Evolutionary conservation across 306 rosid genomes (phyloP).

Genomic region (Trifolium fragiferum): DNA sequence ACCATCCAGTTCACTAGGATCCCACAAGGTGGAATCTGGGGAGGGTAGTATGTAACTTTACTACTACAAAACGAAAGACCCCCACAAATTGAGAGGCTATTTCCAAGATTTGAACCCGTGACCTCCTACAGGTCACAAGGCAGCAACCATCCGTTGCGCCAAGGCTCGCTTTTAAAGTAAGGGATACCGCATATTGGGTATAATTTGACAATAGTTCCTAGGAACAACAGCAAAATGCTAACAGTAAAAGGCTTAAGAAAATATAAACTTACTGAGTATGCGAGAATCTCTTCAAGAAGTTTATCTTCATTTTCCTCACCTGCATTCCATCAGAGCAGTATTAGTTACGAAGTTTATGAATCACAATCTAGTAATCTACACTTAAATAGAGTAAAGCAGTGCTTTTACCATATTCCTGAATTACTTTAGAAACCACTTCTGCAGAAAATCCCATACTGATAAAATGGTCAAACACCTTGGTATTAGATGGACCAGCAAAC

Average conservation of each 20-base stretch:
- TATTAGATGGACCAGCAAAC: slow-evolving; percentile 65
- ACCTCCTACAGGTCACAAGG: neutral
- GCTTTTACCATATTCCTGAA: slow-evolving; percentile 75
- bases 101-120: slow-evolving; percentile 1
- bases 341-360: slow-evolving; percentile 34
- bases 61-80: neutral
- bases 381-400: slow-evolving; percentile 37
- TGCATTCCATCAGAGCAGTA: slow-evolving; percentile 50
- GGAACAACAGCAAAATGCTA: slow-evolving; percentile 24
- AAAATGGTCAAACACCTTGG: slow-evolving; percentile 71
- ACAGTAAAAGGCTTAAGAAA: slow-evolving; percentile 28
- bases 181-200: slow-evolving; percentile 14
- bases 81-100: neutral
- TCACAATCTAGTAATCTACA: slow-evolving; percentile 4
- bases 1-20: neutral
- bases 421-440: slow-evolving; percentile 75
- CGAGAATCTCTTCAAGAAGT: slow-evolving; percentile 78
- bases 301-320: slow-evolving; percentile 78
- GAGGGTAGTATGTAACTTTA: neutral
- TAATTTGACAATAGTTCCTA: slow-evolving; percentile 25
- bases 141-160: neutral
- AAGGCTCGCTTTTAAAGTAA: slow-evolving; percentile 2
- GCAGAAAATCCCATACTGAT: slow-evolving; percentile 80
- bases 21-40: neutral
- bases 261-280: slow-evolving; percentile 69